Percentiles rank a stretch among this genome's conserved stretches.
These are phyloP conservation scores for Sporobolus alterniflorus DNA, from an alignment of 202 grass and related monocot species.

Conservation along the genomic window DNA sequence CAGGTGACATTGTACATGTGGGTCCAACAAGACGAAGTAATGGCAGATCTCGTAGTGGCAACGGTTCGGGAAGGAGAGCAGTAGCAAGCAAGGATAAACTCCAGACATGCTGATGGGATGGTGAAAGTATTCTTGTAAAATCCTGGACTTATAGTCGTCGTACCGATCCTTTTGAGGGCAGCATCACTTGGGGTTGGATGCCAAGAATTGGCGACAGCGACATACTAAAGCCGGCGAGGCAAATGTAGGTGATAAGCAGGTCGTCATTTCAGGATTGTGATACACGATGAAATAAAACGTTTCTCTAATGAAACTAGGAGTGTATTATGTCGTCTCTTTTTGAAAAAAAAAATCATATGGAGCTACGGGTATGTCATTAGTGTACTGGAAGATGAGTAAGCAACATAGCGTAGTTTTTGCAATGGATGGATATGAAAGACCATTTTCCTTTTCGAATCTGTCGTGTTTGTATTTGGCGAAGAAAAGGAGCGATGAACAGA, in stretches of 20 bases:
- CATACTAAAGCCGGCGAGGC: neutral
- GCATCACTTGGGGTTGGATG: no score
- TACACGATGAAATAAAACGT: neutral
- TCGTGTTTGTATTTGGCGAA: no score
- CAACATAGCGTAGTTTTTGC: no score
- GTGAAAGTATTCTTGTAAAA: neutral
- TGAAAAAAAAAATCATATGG: no score
- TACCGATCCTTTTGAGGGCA: neutral
- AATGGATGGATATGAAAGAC: no score
- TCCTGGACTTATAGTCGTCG: no score
- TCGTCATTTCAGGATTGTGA: neutral
- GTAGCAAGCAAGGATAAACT: neutral
- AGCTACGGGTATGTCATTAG: no score
- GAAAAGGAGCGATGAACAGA: no score
- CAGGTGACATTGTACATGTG: slow-evolving; percentile 15
- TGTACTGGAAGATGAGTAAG: no score
- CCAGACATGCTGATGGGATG: neutral
- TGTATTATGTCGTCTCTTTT: no score
- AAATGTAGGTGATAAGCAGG: neutral
- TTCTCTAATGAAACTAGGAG: neutral
- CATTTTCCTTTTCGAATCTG: no score
- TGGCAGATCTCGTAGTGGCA: neutral
- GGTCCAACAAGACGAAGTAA: neutral
- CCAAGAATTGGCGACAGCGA: no score
- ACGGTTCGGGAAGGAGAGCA: neutral